Conservation (phyloP, 192 early-diverging fungal species). For the Gaertneriomyces semiglobifer region DNA sequence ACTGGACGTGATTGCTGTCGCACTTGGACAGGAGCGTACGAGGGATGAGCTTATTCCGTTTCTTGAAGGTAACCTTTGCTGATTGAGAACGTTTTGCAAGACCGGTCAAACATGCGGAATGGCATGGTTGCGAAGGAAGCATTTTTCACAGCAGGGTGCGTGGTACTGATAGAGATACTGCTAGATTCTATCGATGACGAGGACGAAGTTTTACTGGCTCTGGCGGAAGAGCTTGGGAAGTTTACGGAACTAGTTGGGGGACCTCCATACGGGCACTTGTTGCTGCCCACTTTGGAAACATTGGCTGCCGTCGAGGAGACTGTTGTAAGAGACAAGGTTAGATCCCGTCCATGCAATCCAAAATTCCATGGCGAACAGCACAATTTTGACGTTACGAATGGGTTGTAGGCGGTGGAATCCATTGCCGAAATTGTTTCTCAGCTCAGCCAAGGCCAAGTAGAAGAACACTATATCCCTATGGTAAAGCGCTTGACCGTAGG, state of each 20-base stretch:
- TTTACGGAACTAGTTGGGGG: conserved; percentile 94
- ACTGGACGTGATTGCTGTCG: conserved; percentile 81
- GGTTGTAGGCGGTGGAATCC: conserved; percentile 88
- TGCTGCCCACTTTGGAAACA: conserved; percentile 91
- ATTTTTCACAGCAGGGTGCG: too few species aligned
- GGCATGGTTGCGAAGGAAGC: neutral
- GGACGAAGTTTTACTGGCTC: conserved; percentile 89
- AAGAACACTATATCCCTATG: conserved; percentile 86
- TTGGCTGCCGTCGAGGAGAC: conserved; percentile 97
- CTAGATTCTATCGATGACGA: conserved; percentile 98
- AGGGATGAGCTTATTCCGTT: conserved; percentile 96
- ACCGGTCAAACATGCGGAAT: neutral
- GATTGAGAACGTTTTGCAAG: neutral
- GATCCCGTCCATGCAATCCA: neutral
- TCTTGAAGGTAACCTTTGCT: conserved; percentile 72
- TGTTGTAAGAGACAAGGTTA: conserved; percentile 94
- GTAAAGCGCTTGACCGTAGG: conserved; percentile 85
- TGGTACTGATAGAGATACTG: neutral
- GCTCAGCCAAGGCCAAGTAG: conserved; percentile 77
- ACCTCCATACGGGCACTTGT: conserved; percentile 74
- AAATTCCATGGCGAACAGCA: neutral
- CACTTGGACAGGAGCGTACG: conserved; percentile 91
- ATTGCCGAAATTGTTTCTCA: conserved; percentile 75
- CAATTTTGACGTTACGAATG: conserved; percentile 1
- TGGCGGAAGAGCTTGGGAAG: conserved; percentile 91